phyloP scores from a whole-genome alignment of 83 land plant species.

The Picea mariana region DNA sequence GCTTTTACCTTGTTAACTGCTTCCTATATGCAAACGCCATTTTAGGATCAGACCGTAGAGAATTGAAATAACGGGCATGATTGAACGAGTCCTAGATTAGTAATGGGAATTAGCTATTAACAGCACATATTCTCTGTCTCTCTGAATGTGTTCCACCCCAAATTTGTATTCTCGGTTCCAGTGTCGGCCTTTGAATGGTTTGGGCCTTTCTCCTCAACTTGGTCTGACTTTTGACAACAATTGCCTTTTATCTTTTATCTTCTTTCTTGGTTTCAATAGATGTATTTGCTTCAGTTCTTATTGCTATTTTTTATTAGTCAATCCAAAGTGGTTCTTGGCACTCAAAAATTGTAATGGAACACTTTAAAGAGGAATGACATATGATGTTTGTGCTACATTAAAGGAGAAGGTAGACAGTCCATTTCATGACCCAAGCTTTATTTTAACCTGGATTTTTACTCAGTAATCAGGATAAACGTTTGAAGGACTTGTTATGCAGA shows the following conservation, averaged over 20 bases:
- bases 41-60: too few species aligned
- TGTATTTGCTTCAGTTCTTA: neutral
- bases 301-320: neutral
- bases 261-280: neutral
- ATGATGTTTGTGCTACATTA: neutral
- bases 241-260: neutral
- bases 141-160: neutral
- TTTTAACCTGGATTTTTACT: too few species aligned
- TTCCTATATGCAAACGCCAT: neutral
- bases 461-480: neutral
- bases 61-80: neutral
- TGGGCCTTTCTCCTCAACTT: neutral
- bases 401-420: neutral
- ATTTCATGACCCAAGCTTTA: too few species aligned
- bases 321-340: neutral
- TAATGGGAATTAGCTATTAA: neutral
- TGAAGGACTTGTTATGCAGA: neutral
- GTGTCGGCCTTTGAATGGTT: neutral
- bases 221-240: neutral
- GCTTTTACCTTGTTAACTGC: neutral
- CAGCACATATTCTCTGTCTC: too few species aligned
- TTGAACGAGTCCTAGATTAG: too few species aligned
- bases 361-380: neutral
- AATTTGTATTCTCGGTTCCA: neutral
- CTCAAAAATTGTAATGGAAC: neutral